phyloP scores from a whole-genome alignment of 2,329 filamentous ascomycete genomes.

The Aureobasidium sp. region DNA sequence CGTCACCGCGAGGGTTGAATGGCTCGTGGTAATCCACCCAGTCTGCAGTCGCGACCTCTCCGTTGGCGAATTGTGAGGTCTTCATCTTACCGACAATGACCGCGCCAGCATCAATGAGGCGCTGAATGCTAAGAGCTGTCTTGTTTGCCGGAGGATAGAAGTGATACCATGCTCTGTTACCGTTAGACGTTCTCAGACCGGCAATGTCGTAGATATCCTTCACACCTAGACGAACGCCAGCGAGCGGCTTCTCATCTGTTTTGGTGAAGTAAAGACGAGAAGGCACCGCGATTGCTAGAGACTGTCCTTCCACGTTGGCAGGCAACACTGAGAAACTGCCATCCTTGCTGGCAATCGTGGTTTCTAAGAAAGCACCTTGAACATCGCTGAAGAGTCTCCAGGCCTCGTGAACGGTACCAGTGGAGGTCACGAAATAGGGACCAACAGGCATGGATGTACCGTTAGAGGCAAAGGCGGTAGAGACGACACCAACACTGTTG shows the following conservation, averaged over 20 bases:
- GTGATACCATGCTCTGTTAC: conserved; percentile 64
- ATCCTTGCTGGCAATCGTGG: conserved; percentile 42
- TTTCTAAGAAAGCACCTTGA: conserved; percentile 56
- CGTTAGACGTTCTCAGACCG: conserved; percentile 62
- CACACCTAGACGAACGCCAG: conserved; percentile 66
- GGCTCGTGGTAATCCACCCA: conserved; percentile 52
- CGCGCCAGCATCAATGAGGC: conserved; percentile 67
- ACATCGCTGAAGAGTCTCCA: conserved; percentile 57
- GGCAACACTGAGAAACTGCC: conserved; percentile 50
- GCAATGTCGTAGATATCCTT: conserved; percentile 70
- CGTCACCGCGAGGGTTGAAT: conserved; percentile 51
- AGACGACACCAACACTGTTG: conserved; percentile 22
- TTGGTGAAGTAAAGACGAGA: conserved; percentile 66
- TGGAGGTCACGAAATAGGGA: conserved; percentile 56
- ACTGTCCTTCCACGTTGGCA: conserved; percentile 46
- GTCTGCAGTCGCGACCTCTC: conserved; percentile 55
- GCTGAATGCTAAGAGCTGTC: conserved; percentile 59
- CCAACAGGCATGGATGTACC: conserved; percentile 43
- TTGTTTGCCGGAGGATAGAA: conserved; percentile 53
- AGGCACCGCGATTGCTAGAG: conserved; percentile 59
- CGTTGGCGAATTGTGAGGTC: conserved; percentile 51
- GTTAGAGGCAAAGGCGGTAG: conserved; percentile 25
- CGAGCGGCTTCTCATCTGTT: conserved; percentile 61
- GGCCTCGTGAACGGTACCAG: conserved; percentile 53
- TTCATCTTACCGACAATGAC: conserved; percentile 53